A percentile compares a stretch with the other conserved stretches of the same genome.
These are phyloP conservation scores for Lactifluus pinguis DNA, from an alignment of 768 basidiomycete genomes.

Conservation along the genomic window DNA sequence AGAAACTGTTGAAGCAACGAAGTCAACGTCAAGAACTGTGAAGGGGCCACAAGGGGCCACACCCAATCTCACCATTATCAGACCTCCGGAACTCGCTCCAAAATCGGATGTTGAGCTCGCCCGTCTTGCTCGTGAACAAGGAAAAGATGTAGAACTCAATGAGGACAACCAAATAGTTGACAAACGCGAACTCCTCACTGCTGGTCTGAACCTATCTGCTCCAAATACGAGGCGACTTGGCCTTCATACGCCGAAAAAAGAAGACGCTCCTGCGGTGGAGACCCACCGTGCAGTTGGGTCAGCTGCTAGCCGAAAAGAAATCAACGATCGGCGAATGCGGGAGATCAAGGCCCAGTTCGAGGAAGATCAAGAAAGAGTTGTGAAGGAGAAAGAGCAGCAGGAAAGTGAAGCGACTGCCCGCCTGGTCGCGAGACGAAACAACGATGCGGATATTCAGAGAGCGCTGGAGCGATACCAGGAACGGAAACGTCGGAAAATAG, in stretches of 20 bases:
- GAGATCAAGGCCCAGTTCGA: conserved; percentile 76
- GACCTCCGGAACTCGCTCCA: conserved; percentile 54
- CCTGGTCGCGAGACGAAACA: conserved; percentile 66
- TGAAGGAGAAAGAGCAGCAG: conserved; percentile 45
- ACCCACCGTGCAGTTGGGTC: conserved; percentile 74
- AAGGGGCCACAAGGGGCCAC: conserved; percentile 54
- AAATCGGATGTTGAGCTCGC: conserved; percentile 71
- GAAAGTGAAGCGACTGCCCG: conserved; percentile 61
- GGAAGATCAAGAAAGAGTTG: conserved; percentile 56
- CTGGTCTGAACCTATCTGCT: conserved; percentile 85
- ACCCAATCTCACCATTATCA: conserved; percentile 67
- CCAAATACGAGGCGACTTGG: conserved; percentile 72
- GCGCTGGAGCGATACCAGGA: conserved; percentile 68
- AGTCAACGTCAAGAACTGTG: conserved; percentile 37
- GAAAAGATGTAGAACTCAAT: conserved; percentile 86
- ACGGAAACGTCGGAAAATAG: conserved; percentile 71
- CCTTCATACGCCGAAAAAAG: conserved; percentile 26
- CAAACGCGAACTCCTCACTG: conserved; percentile 83
- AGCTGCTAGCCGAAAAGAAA: conserved; percentile 72
- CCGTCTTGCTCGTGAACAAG: conserved; percentile 55
- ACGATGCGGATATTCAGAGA: conserved; percentile 59
- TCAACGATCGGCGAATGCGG: conserved; percentile 70
- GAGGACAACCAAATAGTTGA: conserved; percentile 98
- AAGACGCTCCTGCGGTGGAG: conserved; percentile 29
- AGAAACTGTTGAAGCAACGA: conserved; percentile 74